Evolutionary conservation across 306 rosid genomes (phyloP).

Genomic region (Heteromeles arbutifolia): DNA sequence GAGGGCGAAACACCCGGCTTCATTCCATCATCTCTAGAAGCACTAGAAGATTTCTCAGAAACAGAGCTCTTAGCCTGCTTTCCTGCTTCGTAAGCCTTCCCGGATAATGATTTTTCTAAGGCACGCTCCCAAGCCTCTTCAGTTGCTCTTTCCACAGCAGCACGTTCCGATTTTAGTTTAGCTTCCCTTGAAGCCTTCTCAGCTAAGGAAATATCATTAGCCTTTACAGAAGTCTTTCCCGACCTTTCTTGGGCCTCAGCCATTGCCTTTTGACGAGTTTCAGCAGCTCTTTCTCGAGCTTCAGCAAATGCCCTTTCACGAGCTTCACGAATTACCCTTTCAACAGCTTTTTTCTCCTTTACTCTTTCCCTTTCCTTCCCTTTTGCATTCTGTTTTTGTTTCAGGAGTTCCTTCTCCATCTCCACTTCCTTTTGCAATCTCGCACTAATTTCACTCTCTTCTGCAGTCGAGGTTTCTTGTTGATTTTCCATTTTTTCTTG

Average conservation of each 20-base stretch:
- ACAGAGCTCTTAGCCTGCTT: constrained; percentile 47
- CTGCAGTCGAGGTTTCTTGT: constrained; percentile 14
- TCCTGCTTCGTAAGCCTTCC: constrained; percentile 61
- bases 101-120: constrained; percentile 76
- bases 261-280: constrained; percentile 57
- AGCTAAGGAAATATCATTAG: constrained; percentile 44
- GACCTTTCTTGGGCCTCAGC: constrained; percentile 54
- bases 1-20: constrained; percentile 23
- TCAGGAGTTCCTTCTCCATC: constrained; percentile 42
- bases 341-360: constrained; percentile 73
- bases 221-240: constrained; percentile 43
- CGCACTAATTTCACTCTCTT: constrained; percentile 34
- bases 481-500: constrained; percentile 13
- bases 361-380: constrained; percentile 62
- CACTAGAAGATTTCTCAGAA: constrained; percentile 32
- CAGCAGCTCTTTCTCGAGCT: constrained; percentile 70
- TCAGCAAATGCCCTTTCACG: constrained; percentile 93
- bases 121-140: constrained; percentile 84
- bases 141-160: constrained; percentile 91
- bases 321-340: constrained; percentile 82
- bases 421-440: constrained; percentile 33
- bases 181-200: constrained; percentile 79
- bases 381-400: constrained; percentile 52
- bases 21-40: constrained; percentile 40
- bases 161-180: constrained; percentile 79